Evolutionary conservation across 2,329 filamentous ascomycete genomes (phyloP), one percentile per base, ranked within the genome.

Genomic region (Aspergillus hortae): DNA sequence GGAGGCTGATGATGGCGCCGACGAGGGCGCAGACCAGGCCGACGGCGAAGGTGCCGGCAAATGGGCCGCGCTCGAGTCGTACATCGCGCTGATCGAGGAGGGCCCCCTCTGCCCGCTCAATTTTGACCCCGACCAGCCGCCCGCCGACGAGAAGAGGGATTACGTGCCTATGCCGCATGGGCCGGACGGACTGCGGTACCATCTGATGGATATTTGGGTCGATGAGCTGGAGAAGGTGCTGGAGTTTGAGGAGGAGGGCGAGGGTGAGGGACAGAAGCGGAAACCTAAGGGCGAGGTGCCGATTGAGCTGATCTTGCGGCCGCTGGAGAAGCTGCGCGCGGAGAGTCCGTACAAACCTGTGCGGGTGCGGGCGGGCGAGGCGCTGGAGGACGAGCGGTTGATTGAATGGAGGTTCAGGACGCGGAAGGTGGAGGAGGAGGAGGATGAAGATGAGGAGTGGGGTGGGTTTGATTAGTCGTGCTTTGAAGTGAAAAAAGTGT

Each of bases 171-270:
- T 74, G 69, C 65, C 73, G 47, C 85, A 83, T 63, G 83, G 95
- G 1, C 88, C 92, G 0, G 88, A 94, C 61, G 94, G 94, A 0
- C 68, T 99, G 68, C 77, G 90, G 56, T 85, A 95, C 70, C 94
- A 99, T 72, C 82, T 92, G 12, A 72, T 95, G 57, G 94, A 99
- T 74, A 81, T 97, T 49, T 97, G 89, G 84, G 81, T 95, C 7
- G 94, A 97, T 69, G 92, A 96, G 78, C 72, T 92, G 62, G 88
- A 92, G 71, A 86, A 85, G 65, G 82, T 84, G 32, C 82, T 85
- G 48, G 77, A 81, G 11, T 72, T 73, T 33, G 73, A 72, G 9
- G 71, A 74, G 10, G 35, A 35, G 25, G 48, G 35, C 12, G 67
- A 67, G 11, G 64, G 62, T 10, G 65, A 70, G 46, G 56, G 64